Conservation (phyloP, 345 rosid genomes). For the Boechera divaricarpa region DNA sequence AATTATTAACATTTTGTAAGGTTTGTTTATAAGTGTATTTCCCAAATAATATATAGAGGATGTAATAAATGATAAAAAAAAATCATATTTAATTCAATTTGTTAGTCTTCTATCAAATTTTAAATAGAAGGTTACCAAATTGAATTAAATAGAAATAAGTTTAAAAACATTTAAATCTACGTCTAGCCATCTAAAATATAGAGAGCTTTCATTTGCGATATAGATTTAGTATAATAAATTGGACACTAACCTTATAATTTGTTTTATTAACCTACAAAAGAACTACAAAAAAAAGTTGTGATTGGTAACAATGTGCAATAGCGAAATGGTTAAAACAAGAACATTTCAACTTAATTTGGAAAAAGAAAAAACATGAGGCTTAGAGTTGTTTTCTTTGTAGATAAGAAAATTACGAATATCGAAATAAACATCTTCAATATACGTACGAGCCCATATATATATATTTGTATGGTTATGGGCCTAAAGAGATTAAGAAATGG, state of each 20-base stretch:
- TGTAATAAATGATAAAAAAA: too few relatives aligned
- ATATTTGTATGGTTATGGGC: constrained; percentile 26
- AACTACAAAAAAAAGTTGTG: background rate
- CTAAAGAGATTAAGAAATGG: constrained; percentile 29
- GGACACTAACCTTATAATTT: background rate
- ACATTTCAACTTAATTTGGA: background rate
- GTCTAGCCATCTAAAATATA: background rate
- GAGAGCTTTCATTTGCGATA: background rate
- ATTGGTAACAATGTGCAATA: background rate
- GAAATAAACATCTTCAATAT: background rate
- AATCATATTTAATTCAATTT: too few relatives aligned
- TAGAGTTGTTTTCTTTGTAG: background rate
- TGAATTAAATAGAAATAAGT: too few relatives aligned
- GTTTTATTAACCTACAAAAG: background rate
- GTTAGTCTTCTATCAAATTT: too few relatives aligned
- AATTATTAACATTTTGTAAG: too few relatives aligned
- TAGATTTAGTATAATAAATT: too few relatives aligned
- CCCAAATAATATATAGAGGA: too few relatives aligned
- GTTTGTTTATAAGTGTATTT: too few relatives aligned
- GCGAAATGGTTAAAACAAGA: background rate
- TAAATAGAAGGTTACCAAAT: too few relatives aligned
- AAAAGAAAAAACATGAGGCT: background rate
- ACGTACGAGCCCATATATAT: constrained; percentile 22
- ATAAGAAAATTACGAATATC: background rate
- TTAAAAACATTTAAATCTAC: too few relatives aligned